Percentiles rank a stretch among this genome's conserved stretches.
Evolutionary conservation across 129 eudicot genomes (phyloP).

Genomic region (Flaveria brownii): DNA sequence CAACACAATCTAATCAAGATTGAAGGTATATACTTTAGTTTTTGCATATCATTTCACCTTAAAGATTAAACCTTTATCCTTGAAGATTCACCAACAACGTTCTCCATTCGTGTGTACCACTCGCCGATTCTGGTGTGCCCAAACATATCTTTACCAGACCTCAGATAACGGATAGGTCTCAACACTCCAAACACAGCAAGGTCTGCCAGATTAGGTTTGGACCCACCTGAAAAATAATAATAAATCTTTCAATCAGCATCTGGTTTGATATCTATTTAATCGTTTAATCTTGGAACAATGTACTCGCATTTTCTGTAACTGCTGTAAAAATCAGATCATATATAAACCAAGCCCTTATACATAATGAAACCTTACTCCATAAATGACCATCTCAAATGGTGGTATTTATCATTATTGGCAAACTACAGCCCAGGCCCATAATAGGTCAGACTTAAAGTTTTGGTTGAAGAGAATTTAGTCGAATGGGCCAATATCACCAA

Average conservation of each 20-base stretch:
- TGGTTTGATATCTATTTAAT: neutral
- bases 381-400: neutral
- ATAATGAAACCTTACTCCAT: neutral
- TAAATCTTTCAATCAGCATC: neutral
- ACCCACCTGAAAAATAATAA: conserved; percentile 32
- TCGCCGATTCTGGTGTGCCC: conserved; percentile 50
- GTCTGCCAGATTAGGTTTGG: conserved; percentile 48
- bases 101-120: conserved; percentile 50
- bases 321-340: too few species aligned
- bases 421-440: neutral
- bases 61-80: conserved; percentile 39
- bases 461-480: neutral
- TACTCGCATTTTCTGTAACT: too few species aligned
- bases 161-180: conserved; percentile 48
- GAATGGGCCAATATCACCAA: neutral
- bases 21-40: conserved; percentile 26
- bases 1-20: conserved; percentile 22
- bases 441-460: neutral
- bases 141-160: conserved; percentile 51
- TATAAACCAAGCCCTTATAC: neutral
- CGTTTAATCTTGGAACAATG: too few species aligned
- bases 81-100: conserved; percentile 47
- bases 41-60: conserved; percentile 27
- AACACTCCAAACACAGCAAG: conserved; percentile 52
- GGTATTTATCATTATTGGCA: neutral